These are phyloP conservation scores for Aspergillus carlsbadensis DNA, from an alignment of 495 filamentous ascomycete genomes.

Conservation along the genomic window DNA sequence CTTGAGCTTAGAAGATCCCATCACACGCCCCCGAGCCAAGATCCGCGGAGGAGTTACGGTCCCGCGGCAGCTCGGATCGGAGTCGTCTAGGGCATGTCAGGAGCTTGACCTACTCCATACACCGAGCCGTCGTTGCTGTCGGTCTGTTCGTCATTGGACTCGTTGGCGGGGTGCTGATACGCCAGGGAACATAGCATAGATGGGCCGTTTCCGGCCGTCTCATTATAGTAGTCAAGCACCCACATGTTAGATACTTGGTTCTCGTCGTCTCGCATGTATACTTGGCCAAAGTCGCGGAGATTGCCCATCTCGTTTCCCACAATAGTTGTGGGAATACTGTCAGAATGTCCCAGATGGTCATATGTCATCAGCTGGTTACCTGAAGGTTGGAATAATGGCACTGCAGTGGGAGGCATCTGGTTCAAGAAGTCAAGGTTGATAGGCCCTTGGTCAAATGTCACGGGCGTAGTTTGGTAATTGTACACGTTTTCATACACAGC, in stretches of 20 bases:
- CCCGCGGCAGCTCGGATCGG: neutral
- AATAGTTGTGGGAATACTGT: no score
- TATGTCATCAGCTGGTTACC: neutral
- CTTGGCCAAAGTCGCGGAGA: neutral
- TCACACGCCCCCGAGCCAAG: no score
- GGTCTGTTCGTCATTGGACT: neutral
- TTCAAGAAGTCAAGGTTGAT: neutral
- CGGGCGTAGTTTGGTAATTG: neutral
- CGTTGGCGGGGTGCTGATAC: neutral
- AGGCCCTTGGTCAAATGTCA: neutral
- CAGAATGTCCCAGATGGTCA: neutral
- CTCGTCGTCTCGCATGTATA: constrained; percentile 2
- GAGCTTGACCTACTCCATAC: neutral
- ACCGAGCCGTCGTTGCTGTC: neutral
- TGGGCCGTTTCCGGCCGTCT: constrained; percentile 1
- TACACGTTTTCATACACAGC: neutral
- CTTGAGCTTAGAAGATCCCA: no score
- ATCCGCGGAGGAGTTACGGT: no score
- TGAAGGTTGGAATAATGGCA: neutral
- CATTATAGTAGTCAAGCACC: constrained; percentile 1
- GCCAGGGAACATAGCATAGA: neutral
- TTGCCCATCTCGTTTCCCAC: neutral
- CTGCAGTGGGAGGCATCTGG: neutral
- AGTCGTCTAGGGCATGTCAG: neutral
- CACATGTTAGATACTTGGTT: neutral